Evolutionary conservation across 2,329 filamentous ascomycete genomes (phyloP).

Genomic region (Davidsoniella australis): DNA sequence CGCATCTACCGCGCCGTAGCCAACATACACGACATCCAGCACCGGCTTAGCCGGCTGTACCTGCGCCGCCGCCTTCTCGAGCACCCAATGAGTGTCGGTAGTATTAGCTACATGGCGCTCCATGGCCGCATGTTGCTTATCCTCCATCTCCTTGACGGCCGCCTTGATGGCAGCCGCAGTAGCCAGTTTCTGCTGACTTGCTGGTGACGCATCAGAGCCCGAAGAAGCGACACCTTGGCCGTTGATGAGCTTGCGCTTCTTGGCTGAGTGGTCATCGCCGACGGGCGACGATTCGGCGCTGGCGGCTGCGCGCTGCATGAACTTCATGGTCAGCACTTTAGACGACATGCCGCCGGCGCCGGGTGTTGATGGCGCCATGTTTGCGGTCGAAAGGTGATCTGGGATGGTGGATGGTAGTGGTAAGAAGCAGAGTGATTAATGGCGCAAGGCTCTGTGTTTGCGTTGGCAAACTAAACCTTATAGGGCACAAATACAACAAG

Average conservation of each 20-base stretch:
- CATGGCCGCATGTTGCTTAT: constrained; percentile 42
- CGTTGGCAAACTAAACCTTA: too few species aligned
- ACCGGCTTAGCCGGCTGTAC: constrained; percentile 21
- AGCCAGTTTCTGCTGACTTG: constrained; percentile 2
- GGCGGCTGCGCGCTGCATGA: constrained; percentile 74
- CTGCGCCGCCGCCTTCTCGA: constrained; percentile 31
- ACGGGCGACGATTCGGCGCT: constrained; percentile 27
- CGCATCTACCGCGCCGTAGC: constrained; percentile 33
- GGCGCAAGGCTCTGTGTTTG: too few species aligned
- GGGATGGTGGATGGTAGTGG: neutral
- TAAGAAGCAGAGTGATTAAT: neutral
- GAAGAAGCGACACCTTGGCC: constrained; percentile 15
- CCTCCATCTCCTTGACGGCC: constrained; percentile 49
- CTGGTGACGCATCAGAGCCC: constrained; percentile 18
- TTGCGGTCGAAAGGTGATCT: neutral
- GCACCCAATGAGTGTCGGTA: constrained; percentile 60
- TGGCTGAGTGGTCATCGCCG: constrained; percentile 34
- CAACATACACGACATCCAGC: constrained; percentile 42
- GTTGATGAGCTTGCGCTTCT: constrained; percentile 39
- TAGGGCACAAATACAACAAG: too few species aligned
- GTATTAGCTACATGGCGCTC: constrained; percentile 43
- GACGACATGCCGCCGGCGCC: constrained; percentile 55
- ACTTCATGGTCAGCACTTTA: constrained; percentile 85
- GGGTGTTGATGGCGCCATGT: constrained; percentile 35
- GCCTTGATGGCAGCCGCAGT: constrained; percentile 38